Evolutionary conservation across 1,284 basidiomycete species (phyloP).

Genomic region (Schizophyllum commune): DNA sequence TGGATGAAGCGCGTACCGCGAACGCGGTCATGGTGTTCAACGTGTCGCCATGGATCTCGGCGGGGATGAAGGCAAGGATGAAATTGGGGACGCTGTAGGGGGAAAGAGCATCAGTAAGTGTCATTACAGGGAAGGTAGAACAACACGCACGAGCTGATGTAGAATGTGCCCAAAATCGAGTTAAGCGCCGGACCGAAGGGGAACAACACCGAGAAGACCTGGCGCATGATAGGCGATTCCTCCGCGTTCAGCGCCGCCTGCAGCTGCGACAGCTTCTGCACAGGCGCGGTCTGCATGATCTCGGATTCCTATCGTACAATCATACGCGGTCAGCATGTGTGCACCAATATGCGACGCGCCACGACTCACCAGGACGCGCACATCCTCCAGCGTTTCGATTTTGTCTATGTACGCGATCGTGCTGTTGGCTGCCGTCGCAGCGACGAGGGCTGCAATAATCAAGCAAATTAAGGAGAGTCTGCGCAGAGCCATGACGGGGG

Average conservation of each 20-base stretch:
- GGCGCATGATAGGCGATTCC: constrained; percentile 66
- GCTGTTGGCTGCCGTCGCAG: neutral
- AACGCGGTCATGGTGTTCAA: constrained; percentile 89
- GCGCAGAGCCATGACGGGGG: neutral
- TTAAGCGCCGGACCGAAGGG: constrained; percentile 86
- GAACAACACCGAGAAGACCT: constrained; percentile 72
- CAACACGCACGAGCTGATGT: constrained; percentile 78
- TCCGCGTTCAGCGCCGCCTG: constrained; percentile 52
- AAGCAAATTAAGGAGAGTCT: neutral
- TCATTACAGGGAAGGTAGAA: constrained; percentile 12
- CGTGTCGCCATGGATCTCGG: constrained; percentile 73
- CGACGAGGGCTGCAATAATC: neutral
- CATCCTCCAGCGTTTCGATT: neutral
- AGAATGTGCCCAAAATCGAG: constrained; percentile 82
- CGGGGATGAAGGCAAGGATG: constrained; percentile 85
- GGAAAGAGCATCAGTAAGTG: too few species aligned
- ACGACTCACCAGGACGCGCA: neutral
- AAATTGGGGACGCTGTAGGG: constrained; percentile 75
- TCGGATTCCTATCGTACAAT: constrained; percentile 35
- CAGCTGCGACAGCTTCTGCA: constrained; percentile 50
- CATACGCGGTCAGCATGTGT: neutral
- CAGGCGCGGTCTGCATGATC: constrained; percentile 40
- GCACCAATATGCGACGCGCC: neutral
- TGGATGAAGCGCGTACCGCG: constrained; percentile 43
- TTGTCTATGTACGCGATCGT: neutral